Conservation (phyloP, 2,329 filamentous ascomycete genomes). For the Cytospora piceicola region DNA sequence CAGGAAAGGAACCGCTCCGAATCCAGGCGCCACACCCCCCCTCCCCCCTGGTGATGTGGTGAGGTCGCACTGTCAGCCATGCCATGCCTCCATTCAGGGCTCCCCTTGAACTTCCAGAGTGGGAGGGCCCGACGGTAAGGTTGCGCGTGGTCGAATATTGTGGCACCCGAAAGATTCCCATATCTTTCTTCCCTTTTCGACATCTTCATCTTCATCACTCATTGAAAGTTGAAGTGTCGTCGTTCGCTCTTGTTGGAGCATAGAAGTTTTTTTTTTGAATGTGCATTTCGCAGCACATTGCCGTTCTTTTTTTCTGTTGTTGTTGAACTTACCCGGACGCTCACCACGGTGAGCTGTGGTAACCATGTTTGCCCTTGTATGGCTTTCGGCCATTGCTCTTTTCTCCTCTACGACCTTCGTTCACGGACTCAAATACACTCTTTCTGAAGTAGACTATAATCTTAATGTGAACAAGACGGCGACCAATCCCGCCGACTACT, state of each 20-base stretch:
- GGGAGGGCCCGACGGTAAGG: conserved; percentile 27
- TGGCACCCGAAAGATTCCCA: conserved; percentile 26
- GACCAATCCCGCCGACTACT: conserved; percentile 60
- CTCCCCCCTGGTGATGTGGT: conserved; percentile 22
- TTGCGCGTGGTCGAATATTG: conserved; percentile 25
- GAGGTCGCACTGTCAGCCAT: conserved; percentile 29
- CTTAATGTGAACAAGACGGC: conserved; percentile 63
- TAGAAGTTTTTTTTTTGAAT: conserved; percentile 25
- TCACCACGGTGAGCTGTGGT: conserved; percentile 33
- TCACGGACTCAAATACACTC: conserved; percentile 38
- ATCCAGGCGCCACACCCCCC: conserved; percentile 12
- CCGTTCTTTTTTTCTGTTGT: conserved; percentile 25
- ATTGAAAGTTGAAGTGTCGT: conserved; percentile 25
- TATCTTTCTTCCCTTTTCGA: conserved; percentile 27
- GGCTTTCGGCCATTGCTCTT: conserved; percentile 36
- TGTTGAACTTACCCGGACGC: conserved; percentile 15
- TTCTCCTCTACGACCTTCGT: conserved; percentile 35
- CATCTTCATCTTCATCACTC: conserved; percentile 28
- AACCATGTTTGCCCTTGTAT: conserved; percentile 38
- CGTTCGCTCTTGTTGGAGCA: conserved; percentile 29
- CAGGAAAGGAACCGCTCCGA: conserved; percentile 11
- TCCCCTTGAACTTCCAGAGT: conserved; percentile 17
- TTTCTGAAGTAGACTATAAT: conserved; percentile 53
- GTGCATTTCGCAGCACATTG: conserved; percentile 26
- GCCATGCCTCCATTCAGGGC: conserved; percentile 17